Evolutionary conservation across 2,329 filamentous ascomycete species (phyloP).

Genomic region (Cordyceps farinosa): DNA sequence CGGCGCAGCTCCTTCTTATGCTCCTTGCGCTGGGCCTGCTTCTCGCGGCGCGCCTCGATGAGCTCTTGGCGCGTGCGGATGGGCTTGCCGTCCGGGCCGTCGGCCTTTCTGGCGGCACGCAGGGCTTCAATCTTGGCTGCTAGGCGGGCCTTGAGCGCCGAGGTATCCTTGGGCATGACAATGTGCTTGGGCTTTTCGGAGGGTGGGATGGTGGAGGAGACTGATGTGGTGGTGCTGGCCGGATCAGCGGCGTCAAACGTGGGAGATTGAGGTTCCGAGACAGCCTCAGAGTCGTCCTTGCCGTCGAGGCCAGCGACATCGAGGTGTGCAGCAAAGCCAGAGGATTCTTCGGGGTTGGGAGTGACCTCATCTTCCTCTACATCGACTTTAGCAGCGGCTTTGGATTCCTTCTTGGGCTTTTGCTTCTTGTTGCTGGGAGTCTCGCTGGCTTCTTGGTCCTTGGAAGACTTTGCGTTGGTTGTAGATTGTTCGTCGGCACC

Average conservation of each 20-base stretch:
- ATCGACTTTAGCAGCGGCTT: conserved; percentile 22
- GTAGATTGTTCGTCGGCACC: conserved; percentile 30
- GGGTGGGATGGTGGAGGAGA: conserved; percentile 61
- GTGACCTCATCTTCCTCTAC: conserved; percentile 14
- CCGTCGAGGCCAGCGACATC: conserved; percentile 31
- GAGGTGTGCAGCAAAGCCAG: conserved; percentile 24
- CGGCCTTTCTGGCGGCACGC: conserved; percentile 81
- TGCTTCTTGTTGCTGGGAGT: conserved; percentile 25
- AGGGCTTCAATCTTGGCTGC: conserved; percentile 81
- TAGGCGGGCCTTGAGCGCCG: conserved; percentile 73
- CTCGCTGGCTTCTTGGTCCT: conserved; percentile 36
- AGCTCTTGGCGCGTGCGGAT: conserved; percentile 87
- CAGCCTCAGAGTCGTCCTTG: conserved; percentile 49
- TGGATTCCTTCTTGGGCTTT: conserved; percentile 31
- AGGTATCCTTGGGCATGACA: conserved; percentile 66
- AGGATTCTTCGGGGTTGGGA: conserved; percentile 22
- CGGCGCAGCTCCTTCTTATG: conserved; percentile 83
- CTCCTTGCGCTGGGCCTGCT: conserved; percentile 79
- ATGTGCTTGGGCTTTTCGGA: conserved; percentile 62
- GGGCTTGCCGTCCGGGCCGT: conserved; percentile 70
- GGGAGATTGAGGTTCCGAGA: conserved; percentile 49
- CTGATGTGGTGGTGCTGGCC: conserved; percentile 62
- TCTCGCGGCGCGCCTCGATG: conserved; percentile 82
- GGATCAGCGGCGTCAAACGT: conserved; percentile 55
- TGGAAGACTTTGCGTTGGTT: conserved; percentile 19